Evolutionary conservation across 2,329 filamentous ascomycete genomes (phyloP), one percentile per base, ranked within the genome.

Genomic region (Aspergillus vadensis): DNA sequence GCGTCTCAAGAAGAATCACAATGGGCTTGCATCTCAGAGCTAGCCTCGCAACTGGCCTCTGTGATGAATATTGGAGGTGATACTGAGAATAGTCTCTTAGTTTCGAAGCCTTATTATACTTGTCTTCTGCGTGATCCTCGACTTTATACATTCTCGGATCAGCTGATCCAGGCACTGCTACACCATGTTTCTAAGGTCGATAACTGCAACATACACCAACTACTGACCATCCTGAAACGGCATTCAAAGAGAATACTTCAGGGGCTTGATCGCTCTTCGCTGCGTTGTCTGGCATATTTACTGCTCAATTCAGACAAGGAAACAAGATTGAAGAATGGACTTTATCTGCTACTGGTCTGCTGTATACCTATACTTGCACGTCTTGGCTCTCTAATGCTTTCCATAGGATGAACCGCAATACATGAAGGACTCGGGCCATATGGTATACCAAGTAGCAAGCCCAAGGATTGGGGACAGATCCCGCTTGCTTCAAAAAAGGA

Each of bases 321-420:
- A 17, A 25, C 41, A 25, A 55, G 48, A 9, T 44, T 60, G 48
- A 54, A 67, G 38, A 41, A 23, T 43, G 68, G 60, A 7, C 51
- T 70, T 9, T 48, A 47, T 12, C 52, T 70, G 38, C 56, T 70
- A 21, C 59, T 67, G 59, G 67, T 70, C 41, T 47, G 57, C 8
- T 52, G 23, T n/a, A 32, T 10, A 36, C 19, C 7, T 6, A 32
- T 25, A 9, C 5, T 7, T 21, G 30, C 5, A 9, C 10, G n/a
- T 30, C 8, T 6, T 19, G n/a, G 14, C 9, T 21, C n/a, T 49
- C 63, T 66, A 47, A 67, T 30, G 17, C 21, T 25, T 41, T 14
- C n/a, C 23, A 6, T 30, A 68, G 66, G 52, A 67, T n/a, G 49
- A 58, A 19, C 56, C 62, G 12, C 49, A 30, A 39, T 56, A 54